Evolutionary conservation across 306 rosid genomes (phyloP).

Genomic region (Crataegus laevigata): DNA sequence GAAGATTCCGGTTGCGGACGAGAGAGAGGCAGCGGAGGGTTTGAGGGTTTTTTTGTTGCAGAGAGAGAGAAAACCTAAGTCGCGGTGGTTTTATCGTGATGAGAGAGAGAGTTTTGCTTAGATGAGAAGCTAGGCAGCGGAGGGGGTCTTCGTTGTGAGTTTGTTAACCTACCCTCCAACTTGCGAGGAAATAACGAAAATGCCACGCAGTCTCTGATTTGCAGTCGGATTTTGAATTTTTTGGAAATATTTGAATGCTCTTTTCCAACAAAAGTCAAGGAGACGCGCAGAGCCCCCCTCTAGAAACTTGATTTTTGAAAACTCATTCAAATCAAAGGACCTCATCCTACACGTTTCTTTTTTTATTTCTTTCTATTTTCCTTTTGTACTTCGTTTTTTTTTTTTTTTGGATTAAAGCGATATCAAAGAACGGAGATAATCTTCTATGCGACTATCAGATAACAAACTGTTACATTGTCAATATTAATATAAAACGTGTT

Average conservation of each 20-base stretch:
- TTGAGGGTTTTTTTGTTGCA: slow-evolving; percentile 9
- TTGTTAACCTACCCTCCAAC: slow-evolving; percentile 14
- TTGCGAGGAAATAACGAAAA: slow-evolving; percentile 24
- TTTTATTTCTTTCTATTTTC: background rate
- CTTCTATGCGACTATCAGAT: no score
- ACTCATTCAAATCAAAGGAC: background rate
- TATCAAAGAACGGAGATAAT: background rate
- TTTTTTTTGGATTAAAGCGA: background rate
- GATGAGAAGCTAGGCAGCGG: slow-evolving; percentile 51
- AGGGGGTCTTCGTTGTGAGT: slow-evolving; percentile 5
- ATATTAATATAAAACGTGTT: no score
- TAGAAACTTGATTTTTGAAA: background rate
- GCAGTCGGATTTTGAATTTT: slow-evolving; percentile 15
- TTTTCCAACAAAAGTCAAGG: background rate
- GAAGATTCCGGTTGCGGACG: background rate
- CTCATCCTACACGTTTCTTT: background rate
- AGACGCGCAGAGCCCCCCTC: slow-evolving; percentile 1
- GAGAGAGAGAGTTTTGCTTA: slow-evolving; percentile 29
- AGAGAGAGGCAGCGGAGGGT: background rate
- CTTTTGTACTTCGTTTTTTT: background rate
- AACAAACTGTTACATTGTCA: background rate
- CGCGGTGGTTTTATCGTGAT: background rate
- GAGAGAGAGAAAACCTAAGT: slow-evolving; percentile 17
- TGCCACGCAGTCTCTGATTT: slow-evolving; percentile 15
- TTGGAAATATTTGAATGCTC: background rate